These are phyloP conservation scores for Babesia divergens DNA, from an alignment of 169 alveolate species.

Conservation along the genomic window DNA sequence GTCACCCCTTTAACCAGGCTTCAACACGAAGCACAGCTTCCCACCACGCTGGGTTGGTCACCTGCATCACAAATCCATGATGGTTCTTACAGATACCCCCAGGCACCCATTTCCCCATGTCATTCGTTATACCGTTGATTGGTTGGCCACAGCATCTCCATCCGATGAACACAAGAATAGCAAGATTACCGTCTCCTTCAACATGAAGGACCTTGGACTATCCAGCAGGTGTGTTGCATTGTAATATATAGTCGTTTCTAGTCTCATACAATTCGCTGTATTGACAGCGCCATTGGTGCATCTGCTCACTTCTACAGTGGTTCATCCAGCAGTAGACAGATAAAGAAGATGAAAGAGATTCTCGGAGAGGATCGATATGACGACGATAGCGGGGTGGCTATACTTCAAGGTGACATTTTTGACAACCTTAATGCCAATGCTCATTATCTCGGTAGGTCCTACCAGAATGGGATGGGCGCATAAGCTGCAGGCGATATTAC, in stretches of 20 bases:
- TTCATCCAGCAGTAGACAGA: slow-evolving; percentile 51
- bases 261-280: background rate
- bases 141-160: slow-evolving; percentile 73
- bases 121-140: slow-evolving; percentile 70
- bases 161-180: slow-evolving; percentile 47
- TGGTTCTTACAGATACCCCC: slow-evolving; percentile 36
- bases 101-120: slow-evolving; percentile 76
- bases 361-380: slow-evolving; percentile 47
- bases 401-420: slow-evolving; percentile 51
- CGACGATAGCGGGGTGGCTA: slow-evolving; percentile 34
- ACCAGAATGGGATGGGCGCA: background rate
- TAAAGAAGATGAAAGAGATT: slow-evolving; percentile 57
- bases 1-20: slow-evolving; percentile 78
- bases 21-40: slow-evolving; percentile 77
- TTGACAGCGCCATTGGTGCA: background rate
- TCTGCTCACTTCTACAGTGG: background rate
- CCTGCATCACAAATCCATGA: background rate
- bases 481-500: slow-evolving; percentile 41
- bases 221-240: slow-evolving; percentile 56
- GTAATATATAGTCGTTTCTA: too few relatives aligned
- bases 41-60: slow-evolving; percentile 65
- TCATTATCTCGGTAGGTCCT: slow-evolving; percentile 53
- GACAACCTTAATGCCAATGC: slow-evolving; percentile 58
- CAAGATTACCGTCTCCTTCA: slow-evolving; percentile 64
- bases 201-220: slow-evolving; percentile 69